A percentile compares a stretch with the other conserved stretches of the same genome.
These are phyloP conservation scores for Debaryomyces tyrocola DNA, from an alignment of 805 yeast species.

Conservation along the genomic window DNA sequence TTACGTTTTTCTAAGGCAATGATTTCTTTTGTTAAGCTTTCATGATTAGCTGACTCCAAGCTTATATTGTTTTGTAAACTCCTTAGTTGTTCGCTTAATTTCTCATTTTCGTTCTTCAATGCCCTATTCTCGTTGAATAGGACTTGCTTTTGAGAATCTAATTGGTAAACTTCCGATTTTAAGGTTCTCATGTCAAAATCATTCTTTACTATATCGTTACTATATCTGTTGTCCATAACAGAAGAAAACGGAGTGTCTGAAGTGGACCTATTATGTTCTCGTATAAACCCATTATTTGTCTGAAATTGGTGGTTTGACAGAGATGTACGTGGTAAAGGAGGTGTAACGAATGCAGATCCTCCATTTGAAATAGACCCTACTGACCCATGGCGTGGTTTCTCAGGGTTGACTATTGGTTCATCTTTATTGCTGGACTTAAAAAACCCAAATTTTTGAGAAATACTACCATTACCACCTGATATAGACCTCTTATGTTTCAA, in stretches of 20 bases:
- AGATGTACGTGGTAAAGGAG: slow-evolving; percentile 41
- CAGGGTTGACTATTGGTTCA: slow-evolving; percentile 10
- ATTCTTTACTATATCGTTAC: slow-evolving; percentile 5
- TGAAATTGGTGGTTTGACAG: slow-evolving; percentile 14
- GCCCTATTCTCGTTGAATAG: slow-evolving; percentile 24
- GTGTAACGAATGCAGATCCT: slow-evolving; percentile 41
- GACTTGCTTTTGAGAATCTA: slow-evolving; percentile 25
- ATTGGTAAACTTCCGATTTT: slow-evolving; percentile 40
- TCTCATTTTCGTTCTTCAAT: slow-evolving; percentile 27
- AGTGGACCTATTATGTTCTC: slow-evolving; percentile 40
- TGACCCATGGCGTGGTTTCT: slow-evolving; percentile 40
- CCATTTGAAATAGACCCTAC: slow-evolving; percentile 33
- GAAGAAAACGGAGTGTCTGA: slow-evolving; percentile 41
- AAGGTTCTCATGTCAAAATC: slow-evolving; percentile 10
- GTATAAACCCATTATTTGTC: slow-evolving; percentile 7
- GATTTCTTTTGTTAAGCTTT: slow-evolving; percentile 49
- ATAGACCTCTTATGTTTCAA: slow-evolving; percentile 42
- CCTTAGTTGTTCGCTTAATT: slow-evolving; percentile 25
- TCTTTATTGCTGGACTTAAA: slow-evolving; percentile 26
- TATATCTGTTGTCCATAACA: slow-evolving; percentile 12
- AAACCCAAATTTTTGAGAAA: slow-evolving; percentile 29
- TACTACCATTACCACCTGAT: slow-evolving; percentile 34
- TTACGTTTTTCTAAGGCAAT: slow-evolving; percentile 49
- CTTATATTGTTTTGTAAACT: slow-evolving; percentile 42
- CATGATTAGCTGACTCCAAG: slow-evolving; percentile 42